These are phyloP conservation scores for Tanacetum coccineum DNA, from an alignment of 129 eudicot genomes.

Conservation along the genomic window DNA sequence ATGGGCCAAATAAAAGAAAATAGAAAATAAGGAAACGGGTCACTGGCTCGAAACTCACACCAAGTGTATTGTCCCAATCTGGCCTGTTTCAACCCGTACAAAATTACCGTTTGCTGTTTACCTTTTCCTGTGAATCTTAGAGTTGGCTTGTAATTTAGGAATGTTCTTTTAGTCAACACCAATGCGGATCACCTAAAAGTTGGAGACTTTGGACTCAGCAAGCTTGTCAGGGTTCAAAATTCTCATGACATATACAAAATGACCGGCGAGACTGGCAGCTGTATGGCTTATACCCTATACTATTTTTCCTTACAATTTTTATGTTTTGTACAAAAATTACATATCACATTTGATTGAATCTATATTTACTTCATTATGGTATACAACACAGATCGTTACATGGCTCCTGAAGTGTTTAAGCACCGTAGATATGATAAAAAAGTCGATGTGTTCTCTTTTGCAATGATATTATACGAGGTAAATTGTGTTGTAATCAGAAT, in stretches of 20 bases:
- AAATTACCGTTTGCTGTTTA: neutral
- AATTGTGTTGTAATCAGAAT: neutral
- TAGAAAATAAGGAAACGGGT: neutral
- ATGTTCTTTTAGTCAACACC: constrained; percentile 89
- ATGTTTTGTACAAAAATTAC: neutral
- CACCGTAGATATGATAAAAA: constrained; percentile 95
- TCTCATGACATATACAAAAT: constrained; percentile 90
- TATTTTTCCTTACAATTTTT: neutral
- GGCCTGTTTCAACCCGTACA: too few species aligned
- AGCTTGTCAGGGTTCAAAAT: constrained; percentile 82
- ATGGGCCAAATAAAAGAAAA: neutral
- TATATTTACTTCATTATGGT: constrained; percentile 3
- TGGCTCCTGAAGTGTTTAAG: constrained; percentile 99
- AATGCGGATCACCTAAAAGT: constrained; percentile 96
- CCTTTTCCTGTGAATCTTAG: constrained; percentile 8
- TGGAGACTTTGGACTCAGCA: constrained; percentile 97
- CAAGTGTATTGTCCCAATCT: too few species aligned
- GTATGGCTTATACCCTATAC: constrained; percentile 44
- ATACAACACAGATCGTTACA: constrained; percentile 66
- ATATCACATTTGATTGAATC: constrained; percentile 4
- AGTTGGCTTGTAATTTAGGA: constrained; percentile 46
- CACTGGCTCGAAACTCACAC: neutral
- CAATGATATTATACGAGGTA: constrained; percentile 97
- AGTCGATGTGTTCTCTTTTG: constrained; percentile 96
- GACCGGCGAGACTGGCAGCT: constrained; percentile 99